phyloP scores from a whole-genome alignment of 768 basidiomycete species.

The Dioszegia crocea region DNA sequence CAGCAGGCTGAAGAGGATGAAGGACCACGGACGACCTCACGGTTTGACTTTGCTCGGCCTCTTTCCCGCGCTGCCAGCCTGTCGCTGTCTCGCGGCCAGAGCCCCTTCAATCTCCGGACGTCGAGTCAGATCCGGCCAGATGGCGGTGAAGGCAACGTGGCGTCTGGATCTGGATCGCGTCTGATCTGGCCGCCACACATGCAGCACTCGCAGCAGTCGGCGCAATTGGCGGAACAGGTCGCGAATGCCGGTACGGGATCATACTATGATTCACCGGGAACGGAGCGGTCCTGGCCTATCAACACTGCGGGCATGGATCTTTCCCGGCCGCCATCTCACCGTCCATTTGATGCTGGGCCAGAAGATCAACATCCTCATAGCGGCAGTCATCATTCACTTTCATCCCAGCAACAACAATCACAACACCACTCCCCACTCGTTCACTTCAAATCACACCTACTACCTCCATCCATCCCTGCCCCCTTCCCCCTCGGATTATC shows the following conservation, averaged over 20 bases:
- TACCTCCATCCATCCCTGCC: not conserved
- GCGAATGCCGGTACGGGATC: not conserved
- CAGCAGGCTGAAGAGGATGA: constrained; percentile 5
- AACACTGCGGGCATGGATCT: not conserved
- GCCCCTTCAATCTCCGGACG: constrained; percentile 27
- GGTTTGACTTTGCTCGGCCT: constrained; percentile 43
- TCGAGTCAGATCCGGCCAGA: constrained; percentile 3
- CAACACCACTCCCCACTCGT: constrained; percentile 5
- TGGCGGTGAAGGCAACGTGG: constrained; percentile 1
- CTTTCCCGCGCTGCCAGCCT: constrained; percentile 4
- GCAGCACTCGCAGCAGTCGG: constrained; percentile 3
- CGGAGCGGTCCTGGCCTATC: constrained; percentile 7
- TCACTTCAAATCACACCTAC: not conserved
- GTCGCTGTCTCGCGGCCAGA: constrained; percentile 22
- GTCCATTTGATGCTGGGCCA: not conserved
- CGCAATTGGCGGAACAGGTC: constrained; percentile 2
- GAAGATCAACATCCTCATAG: not conserved
- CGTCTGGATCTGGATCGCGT: constrained; percentile 1
- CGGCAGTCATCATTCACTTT: not conserved
- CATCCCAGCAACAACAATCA: not conserved
- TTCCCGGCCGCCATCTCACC: constrained; percentile 4
- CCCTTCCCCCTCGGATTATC: not conserved
- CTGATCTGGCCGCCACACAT: constrained; percentile 9
- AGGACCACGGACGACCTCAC: constrained; percentile 28
- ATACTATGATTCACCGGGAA: constrained; percentile 7